phyloP scores from a whole-genome alignment of 768 basidiomycete species.

The Auriscalpium orientale region DNA sequence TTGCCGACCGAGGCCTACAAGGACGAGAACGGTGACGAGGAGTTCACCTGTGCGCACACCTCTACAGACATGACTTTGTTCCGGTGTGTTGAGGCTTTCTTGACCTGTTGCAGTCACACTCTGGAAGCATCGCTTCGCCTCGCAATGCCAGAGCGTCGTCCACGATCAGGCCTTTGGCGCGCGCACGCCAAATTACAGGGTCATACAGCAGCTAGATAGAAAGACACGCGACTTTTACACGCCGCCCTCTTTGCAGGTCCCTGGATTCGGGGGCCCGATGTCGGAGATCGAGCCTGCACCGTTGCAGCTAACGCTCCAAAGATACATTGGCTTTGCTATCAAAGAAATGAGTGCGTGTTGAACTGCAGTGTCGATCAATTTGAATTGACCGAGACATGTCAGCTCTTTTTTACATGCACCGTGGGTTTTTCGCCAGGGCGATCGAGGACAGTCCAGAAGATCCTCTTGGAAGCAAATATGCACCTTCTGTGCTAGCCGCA shows the following conservation, averaged over 20 bases:
- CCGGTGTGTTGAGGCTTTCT: neutral
- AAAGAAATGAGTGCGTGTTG: slow-evolving; percentile 53
- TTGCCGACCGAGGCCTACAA: slow-evolving; percentile 42
- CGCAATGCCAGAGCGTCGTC: slow-evolving; percentile 54
- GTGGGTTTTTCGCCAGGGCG: slow-evolving; percentile 67
- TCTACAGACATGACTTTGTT: neutral
- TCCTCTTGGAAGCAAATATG: slow-evolving; percentile 64
- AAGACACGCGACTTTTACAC: slow-evolving; percentile 58
- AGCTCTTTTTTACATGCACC: slow-evolving; percentile 70
- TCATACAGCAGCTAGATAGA: slow-evolving; percentile 57
- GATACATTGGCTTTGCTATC: slow-evolving; percentile 59
- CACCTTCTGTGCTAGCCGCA: slow-evolving; percentile 59
- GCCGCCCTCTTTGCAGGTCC: slow-evolving; percentile 55
- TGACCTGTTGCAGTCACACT: slow-evolving; percentile 38
- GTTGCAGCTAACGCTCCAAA: slow-evolving; percentile 57
- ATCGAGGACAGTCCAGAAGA: slow-evolving; percentile 55
- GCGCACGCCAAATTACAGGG: slow-evolving; percentile 50
- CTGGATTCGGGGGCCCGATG: slow-evolving; percentile 48
- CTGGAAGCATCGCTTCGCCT: slow-evolving; percentile 64
- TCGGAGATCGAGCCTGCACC: slow-evolving; percentile 35
- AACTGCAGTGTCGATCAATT: neutral
- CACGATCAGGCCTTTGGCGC: slow-evolving; percentile 67
- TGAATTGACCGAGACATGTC: neutral
- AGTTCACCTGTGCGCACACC: slow-evolving; percentile 51
- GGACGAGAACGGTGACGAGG: slow-evolving; percentile 41